A percentile compares a stretch with the other conserved stretches of the same genome.
These are phyloP conservation scores for Lactarius pseudohatsudake DNA, from an alignment of 768 basidiomycete species.

Conservation along the genomic window DNA sequence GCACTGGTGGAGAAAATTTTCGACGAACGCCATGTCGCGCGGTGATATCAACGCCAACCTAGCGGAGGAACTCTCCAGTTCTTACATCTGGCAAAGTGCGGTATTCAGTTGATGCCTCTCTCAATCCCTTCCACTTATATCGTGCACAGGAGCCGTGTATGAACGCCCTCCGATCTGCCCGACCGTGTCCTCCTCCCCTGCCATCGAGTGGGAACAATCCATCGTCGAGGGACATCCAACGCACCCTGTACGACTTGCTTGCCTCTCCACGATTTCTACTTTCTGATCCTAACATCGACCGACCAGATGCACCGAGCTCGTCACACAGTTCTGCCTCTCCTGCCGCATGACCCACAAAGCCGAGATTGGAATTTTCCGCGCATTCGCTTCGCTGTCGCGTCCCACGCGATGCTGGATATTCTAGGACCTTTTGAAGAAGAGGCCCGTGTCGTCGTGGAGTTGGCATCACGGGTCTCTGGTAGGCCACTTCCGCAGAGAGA, in stretches of 20 bases:
- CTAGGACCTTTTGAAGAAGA: conserved; percentile 46
- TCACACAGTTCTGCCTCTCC: conserved; percentile 37
- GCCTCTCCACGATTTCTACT: neutral
- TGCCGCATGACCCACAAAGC: conserved; percentile 15
- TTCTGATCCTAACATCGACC: conserved; percentile 14
- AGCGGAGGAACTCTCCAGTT: conserved; percentile 45
- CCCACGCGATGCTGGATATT: conserved; percentile 40
- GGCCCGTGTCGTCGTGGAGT: conserved; percentile 37
- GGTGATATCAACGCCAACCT: conserved; percentile 38
- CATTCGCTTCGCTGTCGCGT: conserved; percentile 49
- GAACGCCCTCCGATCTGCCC: conserved; percentile 45
- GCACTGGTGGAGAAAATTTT: conserved; percentile 46
- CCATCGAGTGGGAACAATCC: conserved; percentile 59
- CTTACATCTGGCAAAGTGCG: conserved; percentile 47
- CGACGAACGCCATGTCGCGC: conserved; percentile 39
- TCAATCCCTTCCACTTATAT: neutral
- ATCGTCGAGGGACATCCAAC: conserved; percentile 60
- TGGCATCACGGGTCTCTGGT: conserved; percentile 38
- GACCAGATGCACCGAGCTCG: conserved; percentile 55
- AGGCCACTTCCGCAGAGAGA: conserved; percentile 33
- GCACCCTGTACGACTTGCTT: conserved; percentile 46
- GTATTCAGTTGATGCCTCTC: neutral
- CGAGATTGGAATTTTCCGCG: conserved; percentile 53
- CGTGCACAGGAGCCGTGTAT: conserved; percentile 40
- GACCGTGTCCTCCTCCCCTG: conserved; percentile 37